Percentiles rank a stretch among this genome's conserved stretches.
Evolutionary conservation across 345 rosid species (phyloP).

Genomic region (Lenwebbia sp.): DNA sequence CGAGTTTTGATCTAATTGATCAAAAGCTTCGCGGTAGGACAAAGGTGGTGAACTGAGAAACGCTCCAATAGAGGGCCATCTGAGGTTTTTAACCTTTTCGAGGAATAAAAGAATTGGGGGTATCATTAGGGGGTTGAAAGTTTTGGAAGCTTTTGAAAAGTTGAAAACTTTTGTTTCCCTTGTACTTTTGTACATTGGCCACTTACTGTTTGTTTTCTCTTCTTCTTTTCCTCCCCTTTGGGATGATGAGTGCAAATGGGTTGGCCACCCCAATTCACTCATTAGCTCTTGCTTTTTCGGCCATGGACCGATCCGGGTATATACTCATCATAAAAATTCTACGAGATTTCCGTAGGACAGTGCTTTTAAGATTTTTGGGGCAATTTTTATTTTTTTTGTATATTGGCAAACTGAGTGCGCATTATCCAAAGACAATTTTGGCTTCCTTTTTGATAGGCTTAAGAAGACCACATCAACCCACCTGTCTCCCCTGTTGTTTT

Average conservation of each 20-base stretch:
- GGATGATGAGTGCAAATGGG: background rate
- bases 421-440: background rate
- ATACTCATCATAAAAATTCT: background rate
- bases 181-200: conserved; percentile 23
- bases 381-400: background rate
- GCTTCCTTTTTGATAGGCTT: background rate
- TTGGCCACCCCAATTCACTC: background rate
- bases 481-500: background rate
- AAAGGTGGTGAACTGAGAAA: background rate
- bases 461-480: background rate
- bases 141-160: conserved; percentile 35
- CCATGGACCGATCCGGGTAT: conserved; percentile 5
- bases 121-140: conserved; percentile 17
- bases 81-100: background rate
- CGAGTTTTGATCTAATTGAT: conserved; percentile 10
- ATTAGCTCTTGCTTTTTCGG: conserved; percentile 5
- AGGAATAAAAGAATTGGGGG: background rate
- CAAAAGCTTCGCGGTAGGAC: conserved; percentile 6
- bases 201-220: background rate
- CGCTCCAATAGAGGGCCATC: background rate
- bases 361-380: background rate
- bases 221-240: conserved; percentile 4
- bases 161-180: conserved; percentile 19
- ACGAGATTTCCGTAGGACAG: background rate
- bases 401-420: background rate